Evolutionary conservation across 306 rosid species (phyloP), one percentile per base, ranked within the genome.

Genomic region (Trichosanthes truncata): DNA sequence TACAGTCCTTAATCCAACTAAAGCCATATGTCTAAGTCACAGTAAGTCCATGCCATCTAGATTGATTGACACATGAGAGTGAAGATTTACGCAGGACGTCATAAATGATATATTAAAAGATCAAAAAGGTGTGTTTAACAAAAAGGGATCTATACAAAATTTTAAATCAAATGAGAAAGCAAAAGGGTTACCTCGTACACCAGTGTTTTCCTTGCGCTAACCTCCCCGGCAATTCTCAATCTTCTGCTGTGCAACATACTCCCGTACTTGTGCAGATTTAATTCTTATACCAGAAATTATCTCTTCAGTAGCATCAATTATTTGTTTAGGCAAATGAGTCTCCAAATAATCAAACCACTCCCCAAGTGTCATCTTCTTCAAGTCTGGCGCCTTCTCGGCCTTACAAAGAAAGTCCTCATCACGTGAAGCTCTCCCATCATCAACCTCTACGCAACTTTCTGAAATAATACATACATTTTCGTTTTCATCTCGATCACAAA

Each of bases 291-390:
- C 85, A 20, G 55, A 86, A 77, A 93, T 81, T 65, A 87, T 84
- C 82, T 84, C 93, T 84, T 93, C 97, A 2, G 88, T 88, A 20
- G 78, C 86, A 68, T 86, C 88, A 18, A 79, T 71, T 40, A 91
- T 89, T 87, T 87, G 92, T 75, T 88, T 88, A 1, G 92, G 89
- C 65, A 93, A 83, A 84, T 84, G 60, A 79, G 82, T 79, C 84
- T 91, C 96, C 88, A 90, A 74, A 77, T 82, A 91, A 85, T 87
- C 90, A 76, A 93, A 88, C 97, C 97, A 93, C 83, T 93, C 89
- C 53, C 86, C 96, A 7, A 91, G 86, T 20, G 85, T 89, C 85
- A 90, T 83, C 83, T 86, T 92, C 82, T 81, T 86, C 89, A 90
- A 81, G 87, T 91, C 90, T 23, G 81, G 84, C 83, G 79, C 79